Percentiles rank a stretch among this genome's conserved stretches.
Conservation (phyloP, 1,284 basidiomycete genomes). For the Hypsizygus ulmarius region DNA sequence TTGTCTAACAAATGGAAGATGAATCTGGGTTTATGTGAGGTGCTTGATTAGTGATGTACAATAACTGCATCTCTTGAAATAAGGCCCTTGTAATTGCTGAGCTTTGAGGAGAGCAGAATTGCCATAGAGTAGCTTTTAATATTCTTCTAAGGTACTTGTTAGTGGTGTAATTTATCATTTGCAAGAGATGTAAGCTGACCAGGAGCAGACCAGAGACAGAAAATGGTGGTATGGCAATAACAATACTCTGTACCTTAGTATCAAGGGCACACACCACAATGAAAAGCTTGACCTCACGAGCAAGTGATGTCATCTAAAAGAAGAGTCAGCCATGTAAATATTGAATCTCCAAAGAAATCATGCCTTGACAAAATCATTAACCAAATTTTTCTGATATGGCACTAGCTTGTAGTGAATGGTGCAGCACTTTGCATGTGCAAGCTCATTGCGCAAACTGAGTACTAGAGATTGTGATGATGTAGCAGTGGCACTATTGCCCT, state of each 20-base stretch:
- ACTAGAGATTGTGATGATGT: background rate
- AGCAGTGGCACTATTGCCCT: background rate
- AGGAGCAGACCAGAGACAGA: background rate
- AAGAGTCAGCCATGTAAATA: background rate
- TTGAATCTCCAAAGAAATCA: too few species aligned
- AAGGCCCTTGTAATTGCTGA: conserved; percentile 14
- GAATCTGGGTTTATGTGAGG: background rate
- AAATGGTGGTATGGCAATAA: conserved; percentile 5
- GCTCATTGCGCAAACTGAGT: background rate
- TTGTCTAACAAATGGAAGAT: background rate
- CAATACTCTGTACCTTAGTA: conserved; percentile 7
- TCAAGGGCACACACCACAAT: conserved; percentile 5
- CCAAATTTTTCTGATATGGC: background rate
- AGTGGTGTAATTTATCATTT: background rate
- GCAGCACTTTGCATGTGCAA: background rate
- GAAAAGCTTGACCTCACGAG: conserved; percentile 2
- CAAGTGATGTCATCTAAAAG: background rate
- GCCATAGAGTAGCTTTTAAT: conserved; percentile 12
- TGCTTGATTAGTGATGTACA: background rate
- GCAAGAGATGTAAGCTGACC: background rate
- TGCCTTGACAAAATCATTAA: background rate
- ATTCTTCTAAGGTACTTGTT: conserved; percentile 5
- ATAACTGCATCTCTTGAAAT: conserved; percentile 8
- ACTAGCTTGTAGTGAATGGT: background rate
- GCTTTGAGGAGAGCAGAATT: conserved; percentile 15